Percentiles rank a stretch among this genome's conserved stretches.
phyloP scores from a whole-genome alignment of 441 rosid species.

The Kokia cookei region DNA sequence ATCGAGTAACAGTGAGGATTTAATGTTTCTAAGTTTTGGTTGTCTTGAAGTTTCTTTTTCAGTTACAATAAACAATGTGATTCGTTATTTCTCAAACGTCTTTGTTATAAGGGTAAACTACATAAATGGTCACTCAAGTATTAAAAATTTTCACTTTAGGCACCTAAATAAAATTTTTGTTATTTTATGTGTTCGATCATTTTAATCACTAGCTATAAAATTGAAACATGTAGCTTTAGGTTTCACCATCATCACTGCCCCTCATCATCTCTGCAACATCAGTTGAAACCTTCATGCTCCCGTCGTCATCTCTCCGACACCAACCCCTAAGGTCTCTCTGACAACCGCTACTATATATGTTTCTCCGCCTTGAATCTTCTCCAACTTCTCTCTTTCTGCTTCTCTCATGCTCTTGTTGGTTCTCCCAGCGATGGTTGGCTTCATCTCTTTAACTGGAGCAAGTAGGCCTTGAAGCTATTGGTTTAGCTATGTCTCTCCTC shows the following conservation, averaged over 20 bases:
- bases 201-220: too few species aligned
- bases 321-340: slow-evolving; percentile 23
- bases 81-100: not conserved
- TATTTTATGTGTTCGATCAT: too few species aligned
- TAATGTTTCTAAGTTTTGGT: not conserved
- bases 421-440: slow-evolving; percentile 1
- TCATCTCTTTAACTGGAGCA: slow-evolving; percentile 16
- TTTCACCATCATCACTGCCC: too few species aligned
- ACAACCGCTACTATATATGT: slow-evolving; percentile 19
- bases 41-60: not conserved
- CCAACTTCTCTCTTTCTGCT: slow-evolving; percentile 37
- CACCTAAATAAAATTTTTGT: too few species aligned
- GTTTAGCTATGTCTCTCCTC: slow-evolving; percentile 62
- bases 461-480: slow-evolving; percentile 81
- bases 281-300: not conserved
- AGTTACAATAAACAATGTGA: not conserved
- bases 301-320: slow-evolving; percentile 21
- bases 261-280: too few species aligned
- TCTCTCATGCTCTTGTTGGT: slow-evolving; percentile 25
- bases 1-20: not conserved
- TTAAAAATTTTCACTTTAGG: too few species aligned
- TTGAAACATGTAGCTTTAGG: too few species aligned
- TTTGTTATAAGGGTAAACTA: not conserved
- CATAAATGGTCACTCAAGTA: too few species aligned
- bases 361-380: not conserved